These are phyloP conservation scores for Naganishia antarctica DNA, from an alignment of 768 basidiomycete species.

Conservation along the genomic window DNA sequence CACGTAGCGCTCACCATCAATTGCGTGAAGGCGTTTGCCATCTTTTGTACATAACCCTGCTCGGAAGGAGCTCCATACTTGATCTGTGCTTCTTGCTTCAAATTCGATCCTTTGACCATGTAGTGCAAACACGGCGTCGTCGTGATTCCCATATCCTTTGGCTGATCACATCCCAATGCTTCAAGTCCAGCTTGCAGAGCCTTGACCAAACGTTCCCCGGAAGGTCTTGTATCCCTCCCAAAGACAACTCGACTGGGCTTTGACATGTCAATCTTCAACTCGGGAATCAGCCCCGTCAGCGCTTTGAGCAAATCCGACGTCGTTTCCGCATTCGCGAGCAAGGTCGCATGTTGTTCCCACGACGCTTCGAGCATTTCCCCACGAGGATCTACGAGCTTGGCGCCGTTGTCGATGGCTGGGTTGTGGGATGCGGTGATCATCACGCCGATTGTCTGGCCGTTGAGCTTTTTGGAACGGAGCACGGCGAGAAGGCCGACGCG, in stretches of 20 bases:
- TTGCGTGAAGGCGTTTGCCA: constrained; percentile 74
- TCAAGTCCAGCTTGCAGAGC: constrained; percentile 78
- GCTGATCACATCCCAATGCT: constrained; percentile 56
- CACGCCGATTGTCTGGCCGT: constrained; percentile 86
- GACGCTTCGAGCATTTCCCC: constrained; percentile 94
- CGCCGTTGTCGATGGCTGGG: constrained; percentile 98
- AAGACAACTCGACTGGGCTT: constrained; percentile 79
- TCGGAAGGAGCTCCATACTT: constrained; percentile 74
- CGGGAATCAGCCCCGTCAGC: constrained; percentile 61
- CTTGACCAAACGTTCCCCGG: constrained; percentile 67
- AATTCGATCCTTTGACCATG: constrained; percentile 83
- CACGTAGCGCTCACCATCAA: constrained; percentile 63
- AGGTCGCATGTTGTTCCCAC: constrained; percentile 86
- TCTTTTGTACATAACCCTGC: constrained; percentile 77
- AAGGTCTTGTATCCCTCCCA: constrained; percentile 87
- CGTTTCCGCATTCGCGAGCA: constrained; percentile 73
- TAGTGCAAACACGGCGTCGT: constrained; percentile 97
- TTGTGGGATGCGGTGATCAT: constrained; percentile 99
- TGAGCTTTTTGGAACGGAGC: constrained; percentile 82
- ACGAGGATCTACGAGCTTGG: constrained; percentile 92
- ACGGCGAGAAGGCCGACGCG: constrained; percentile 85
- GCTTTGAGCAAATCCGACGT: constrained; percentile 67
- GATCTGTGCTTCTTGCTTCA: constrained; percentile 64
- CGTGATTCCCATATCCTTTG: constrained; percentile 73
- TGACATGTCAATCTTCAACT: constrained; percentile 68